These are phyloP conservation scores for Hymenotorrendiella dingleyae DNA, from an alignment of 2,329 filamentous ascomycete genomes.

Conservation along the genomic window DNA sequence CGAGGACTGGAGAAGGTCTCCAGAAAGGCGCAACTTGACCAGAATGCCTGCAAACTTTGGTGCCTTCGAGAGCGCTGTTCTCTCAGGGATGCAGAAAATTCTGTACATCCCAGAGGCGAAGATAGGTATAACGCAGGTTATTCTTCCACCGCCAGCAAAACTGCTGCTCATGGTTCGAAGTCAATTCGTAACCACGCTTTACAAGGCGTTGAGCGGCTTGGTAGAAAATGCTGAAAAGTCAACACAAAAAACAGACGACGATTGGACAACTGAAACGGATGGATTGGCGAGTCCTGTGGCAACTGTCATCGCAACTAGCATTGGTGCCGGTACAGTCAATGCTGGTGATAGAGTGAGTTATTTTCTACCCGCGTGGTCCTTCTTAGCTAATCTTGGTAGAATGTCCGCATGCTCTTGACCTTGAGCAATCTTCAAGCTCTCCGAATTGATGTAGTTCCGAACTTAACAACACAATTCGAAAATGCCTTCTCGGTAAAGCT, in stretches of 20 bases:
- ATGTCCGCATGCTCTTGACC: slow-evolving; percentile 88
- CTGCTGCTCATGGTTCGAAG: slow-evolving; percentile 83
- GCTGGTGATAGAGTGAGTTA: slow-evolving; percentile 44
- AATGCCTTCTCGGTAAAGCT: slow-evolving; percentile 90
- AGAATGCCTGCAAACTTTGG: slow-evolving; percentile 84
- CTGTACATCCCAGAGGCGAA: slow-evolving; percentile 84
- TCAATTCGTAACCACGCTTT: slow-evolving; percentile 89
- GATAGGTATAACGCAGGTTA: slow-evolving; percentile 67
- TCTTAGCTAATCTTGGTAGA: slow-evolving; percentile 44
- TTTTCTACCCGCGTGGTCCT: slow-evolving; percentile 16
- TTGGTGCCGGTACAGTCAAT: slow-evolving; percentile 45
- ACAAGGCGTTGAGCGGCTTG: slow-evolving; percentile 91
- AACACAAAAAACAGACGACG: slow-evolving; percentile 47
- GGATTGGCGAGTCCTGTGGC: slow-evolving; percentile 28
- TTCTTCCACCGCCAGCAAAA: slow-evolving; percentile 80
- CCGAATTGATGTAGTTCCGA: slow-evolving; percentile 74
- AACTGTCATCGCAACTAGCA: slow-evolving; percentile 32
- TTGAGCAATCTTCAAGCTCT: slow-evolving; percentile 86
- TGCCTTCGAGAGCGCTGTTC: slow-evolving; percentile 74
- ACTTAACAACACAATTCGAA: slow-evolving; percentile 88
- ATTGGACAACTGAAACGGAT: slow-evolving; percentile 30
- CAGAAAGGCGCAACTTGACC: slow-evolving; percentile 79
- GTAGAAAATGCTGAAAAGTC: slow-evolving; percentile 90
- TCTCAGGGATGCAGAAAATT: slow-evolving; percentile 89
- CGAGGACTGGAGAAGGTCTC: slow-evolving; percentile 85